Evolutionary conservation across 805 yeast genomes (phyloP).

Genomic region (Maudiozyma serrabonitensis): DNA sequence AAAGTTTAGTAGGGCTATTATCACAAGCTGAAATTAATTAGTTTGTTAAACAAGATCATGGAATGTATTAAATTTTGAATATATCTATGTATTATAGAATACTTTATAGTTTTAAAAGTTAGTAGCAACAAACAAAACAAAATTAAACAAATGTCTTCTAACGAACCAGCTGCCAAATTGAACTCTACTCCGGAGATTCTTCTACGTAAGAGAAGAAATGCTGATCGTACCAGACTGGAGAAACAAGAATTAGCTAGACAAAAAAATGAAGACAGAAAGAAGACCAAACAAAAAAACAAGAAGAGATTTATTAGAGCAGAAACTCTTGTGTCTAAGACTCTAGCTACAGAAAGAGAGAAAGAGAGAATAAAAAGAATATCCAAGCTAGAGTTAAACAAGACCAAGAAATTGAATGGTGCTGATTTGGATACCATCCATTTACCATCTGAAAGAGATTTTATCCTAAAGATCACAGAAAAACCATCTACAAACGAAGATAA

Average conservation of each 20-base stretch:
- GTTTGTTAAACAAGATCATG: too few relatives aligned
- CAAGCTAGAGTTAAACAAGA: conserved; percentile 37
- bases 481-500: neutral
- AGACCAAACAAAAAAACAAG: conserved; percentile 35
- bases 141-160: neutral
- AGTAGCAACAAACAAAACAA: neutral
- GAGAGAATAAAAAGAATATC: conserved; percentile 58
- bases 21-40: too few relatives aligned
- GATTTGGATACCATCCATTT: conserved; percentile 6
- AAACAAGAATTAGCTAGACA: conserved; percentile 57
- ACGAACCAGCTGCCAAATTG: conserved; percentile 4
- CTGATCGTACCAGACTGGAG: conserved; percentile 61
- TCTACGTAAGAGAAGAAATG: conserved; percentile 68
- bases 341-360: conserved; percentile 56
- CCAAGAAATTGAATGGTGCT: conserved; percentile 13
- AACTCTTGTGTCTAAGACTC: conserved; percentile 54
- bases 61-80: too few relatives aligned
- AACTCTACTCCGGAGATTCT: conserved; percentile 68
- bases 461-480: conserved; percentile 26
- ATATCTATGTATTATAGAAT: too few relatives aligned
- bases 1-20: too few relatives aligned
- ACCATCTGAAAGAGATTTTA: conserved; percentile 28
- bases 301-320: conserved; percentile 65
- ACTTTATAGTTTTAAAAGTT: too few relatives aligned
- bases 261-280: conserved; percentile 38